A percentile compares a stretch with the other conserved stretches of the same genome.
Conservation (phyloP, 2,329 filamentous ascomycete species). For the Xylariaceae sp. region DNA sequence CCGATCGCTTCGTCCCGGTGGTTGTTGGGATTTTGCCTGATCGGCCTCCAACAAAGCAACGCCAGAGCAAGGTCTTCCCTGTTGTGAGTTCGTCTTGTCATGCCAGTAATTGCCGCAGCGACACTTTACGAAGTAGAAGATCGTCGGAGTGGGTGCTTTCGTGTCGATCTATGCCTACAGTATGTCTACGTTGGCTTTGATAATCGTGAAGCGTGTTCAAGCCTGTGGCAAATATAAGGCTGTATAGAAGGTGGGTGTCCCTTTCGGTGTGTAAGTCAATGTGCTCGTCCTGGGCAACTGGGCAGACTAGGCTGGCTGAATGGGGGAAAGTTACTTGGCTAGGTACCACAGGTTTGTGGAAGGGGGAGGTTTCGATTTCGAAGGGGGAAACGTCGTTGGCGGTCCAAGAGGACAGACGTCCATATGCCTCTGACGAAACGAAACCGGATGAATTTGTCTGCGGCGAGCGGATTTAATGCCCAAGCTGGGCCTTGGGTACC, state of each 20-base stretch:
- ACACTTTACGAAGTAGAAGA: constrained; percentile 12
- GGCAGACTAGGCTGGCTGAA: neutral
- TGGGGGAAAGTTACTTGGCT: neutral
- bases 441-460: constrained; percentile 3
- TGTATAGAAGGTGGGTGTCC: neutral
- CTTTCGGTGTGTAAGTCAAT: constrained; percentile 23
- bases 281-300: constrained; percentile 1
- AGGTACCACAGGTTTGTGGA: constrained; percentile 7
- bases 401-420: no score
- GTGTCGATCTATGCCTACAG: constrained; percentile 17
- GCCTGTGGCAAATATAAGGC: constrained; percentile 27
- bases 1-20: constrained; percentile 23
- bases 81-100: constrained; percentile 24
- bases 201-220: constrained; percentile 16
- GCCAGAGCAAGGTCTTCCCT: constrained; percentile 20
- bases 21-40: constrained; percentile 13
- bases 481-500: constrained; percentile 41
- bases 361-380: constrained; percentile 9
- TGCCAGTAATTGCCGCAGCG: constrained; percentile 25
- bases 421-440: constrained; percentile 17
- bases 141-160: constrained; percentile 4
- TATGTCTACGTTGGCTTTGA: neutral
- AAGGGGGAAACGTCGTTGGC: constrained; percentile 17
- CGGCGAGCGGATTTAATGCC: constrained; percentile 35
- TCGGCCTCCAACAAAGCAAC: constrained; percentile 12